Base-by-base conservation (phyloP, 2,329 filamentous ascomycete species). In the Pleoardoris graminearum region DNA sequence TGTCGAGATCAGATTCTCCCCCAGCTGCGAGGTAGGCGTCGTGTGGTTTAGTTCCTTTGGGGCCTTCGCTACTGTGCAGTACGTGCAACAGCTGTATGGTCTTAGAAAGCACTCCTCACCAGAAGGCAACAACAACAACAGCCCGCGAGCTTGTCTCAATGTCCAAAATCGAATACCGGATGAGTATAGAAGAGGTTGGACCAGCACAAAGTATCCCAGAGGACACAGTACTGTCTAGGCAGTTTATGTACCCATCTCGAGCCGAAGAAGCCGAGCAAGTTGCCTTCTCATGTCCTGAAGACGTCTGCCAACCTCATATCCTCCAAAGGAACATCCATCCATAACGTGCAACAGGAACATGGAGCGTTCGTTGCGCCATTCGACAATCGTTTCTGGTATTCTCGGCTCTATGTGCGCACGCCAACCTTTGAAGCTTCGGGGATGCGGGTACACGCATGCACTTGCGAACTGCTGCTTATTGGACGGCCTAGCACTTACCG, bases 321-420 rank as follows among this genome's bases (percentile, higher is more conserved):
- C 3, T 19, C 16, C 42, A 23, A 21, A 6, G 4, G 10, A 41
- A 16, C 7, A 6, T 32, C n/a, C n/a, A n/a, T n/a, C n/a, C 4
- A 10, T 21, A 35, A 22, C 4, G 7, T 14, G 23, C n/a, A 10
- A 29, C n/a, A 21, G 22, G 39, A 5, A n/a, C 10, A 14, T 38
- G 22, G 12, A 38, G 45, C 33, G 33, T 22, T 48, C 22, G 33
- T n/a, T 21, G 22, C 44, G 44, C 44, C 4, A 47, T 47, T 47
- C 30, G 32, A 17, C 29, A 14, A 19, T 33, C 14, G 12, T 2
- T 11, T 2, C 21, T 5, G 30, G 30, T 12, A 7, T n/a, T n/a
- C n/a, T n/a, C n/a, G n/a, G n/a, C n/a, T n/a, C n/a, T n/a, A n/a
- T n/a, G n/a, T n/a, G n/a, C n/a, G n/a, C n/a, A n/a, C n/a, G n/a